Evolutionary conservation across 805 yeast species (phyloP), one percentile per base, ranked within the genome.

Genomic region (Starmerella floricola): DNA sequence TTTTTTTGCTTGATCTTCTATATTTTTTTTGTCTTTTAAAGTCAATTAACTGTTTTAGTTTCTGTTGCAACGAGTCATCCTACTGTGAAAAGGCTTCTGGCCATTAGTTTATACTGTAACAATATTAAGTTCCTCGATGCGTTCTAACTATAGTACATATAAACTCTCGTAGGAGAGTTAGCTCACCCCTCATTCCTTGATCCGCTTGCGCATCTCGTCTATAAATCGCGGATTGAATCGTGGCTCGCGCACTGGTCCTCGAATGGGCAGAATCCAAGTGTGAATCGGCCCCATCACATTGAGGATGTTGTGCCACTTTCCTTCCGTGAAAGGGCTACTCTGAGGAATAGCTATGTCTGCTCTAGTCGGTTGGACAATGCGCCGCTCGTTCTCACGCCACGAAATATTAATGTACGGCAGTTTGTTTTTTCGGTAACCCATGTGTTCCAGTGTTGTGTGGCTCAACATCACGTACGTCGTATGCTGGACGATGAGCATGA

Each of bases 361-460:
- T 42, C 62, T 62, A 43, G 66, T 61, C 18, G 66, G 62, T 3
- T 72, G 73, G 2, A 73, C 67, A 2, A 67, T 55, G 36, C 72
- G 67, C 29, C 56, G 48, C 20, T 38, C 13, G 12, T 64, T 60
- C 46, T 60, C 60, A 34, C 63, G 56, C 53, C 63, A 64, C 62
- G 68, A 66, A 16, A 61, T 51, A 42, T 61, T 61, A 51, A 67
- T 69, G 11, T 51, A 50, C 2, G 56, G 57, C 21, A 40, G 38
- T n/a, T 37, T 31, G n/a, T 38, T 38, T 3, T 51, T 39, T 8
- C 46, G 62, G 26, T 62, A 47, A 13, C 66, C 60, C 31, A 78
- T 55, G 28, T 72, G 76, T 48, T 80, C 88, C 11, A 83, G 32
- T 1, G 56, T 51, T 3, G 55, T 47, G 23, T 53, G 56, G 26